These are phyloP conservation scores for Suaeda aralocaspica DNA, from an alignment of 148 eudicot species.

Conservation along the genomic window DNA sequence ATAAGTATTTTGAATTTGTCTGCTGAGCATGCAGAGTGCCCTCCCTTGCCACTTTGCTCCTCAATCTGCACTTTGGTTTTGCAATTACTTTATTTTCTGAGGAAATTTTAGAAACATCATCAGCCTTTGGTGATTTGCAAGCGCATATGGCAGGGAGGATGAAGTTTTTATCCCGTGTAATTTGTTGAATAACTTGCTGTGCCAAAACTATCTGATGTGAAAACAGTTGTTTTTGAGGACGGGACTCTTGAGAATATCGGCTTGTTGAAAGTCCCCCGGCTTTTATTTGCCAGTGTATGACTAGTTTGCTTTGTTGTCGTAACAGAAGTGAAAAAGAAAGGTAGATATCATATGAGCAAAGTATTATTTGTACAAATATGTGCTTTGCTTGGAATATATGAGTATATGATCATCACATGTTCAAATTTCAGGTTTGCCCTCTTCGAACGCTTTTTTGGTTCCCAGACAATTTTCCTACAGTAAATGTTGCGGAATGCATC, in stretches of 20 bases:
- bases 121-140: conserved; percentile 19
- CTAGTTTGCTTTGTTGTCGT: conserved; percentile 4
- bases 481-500: too few species aligned
- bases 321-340: not conserved
- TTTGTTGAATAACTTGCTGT: conserved; percentile 25
- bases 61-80: conserved; percentile 20
- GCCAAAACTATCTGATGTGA: conserved; percentile 22
- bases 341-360: conserved; percentile 18
- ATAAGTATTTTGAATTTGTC: conserved; percentile 22
- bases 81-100: conserved; percentile 21
- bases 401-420: not conserved
- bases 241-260: conserved; percentile 18
- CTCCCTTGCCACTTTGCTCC: conserved; percentile 17
- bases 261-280: conserved; percentile 4
- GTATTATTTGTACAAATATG: conserved; percentile 24
- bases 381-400: conserved; percentile 19
- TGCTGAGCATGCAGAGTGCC: conserved; percentile 13
- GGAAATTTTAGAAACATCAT: conserved; percentile 25
- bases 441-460: not conserved
- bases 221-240: conserved; percentile 21
- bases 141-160: conserved; percentile 21
- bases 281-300: conserved; percentile 16
- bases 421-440: not conserved
- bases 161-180: conserved; percentile 19
- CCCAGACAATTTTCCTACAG: not conserved